A percentile compares a stretch with the other conserved stretches of the same genome.
Conservation (phyloP, 805 yeast species). For the Blastobotrys terrestris region DNA sequence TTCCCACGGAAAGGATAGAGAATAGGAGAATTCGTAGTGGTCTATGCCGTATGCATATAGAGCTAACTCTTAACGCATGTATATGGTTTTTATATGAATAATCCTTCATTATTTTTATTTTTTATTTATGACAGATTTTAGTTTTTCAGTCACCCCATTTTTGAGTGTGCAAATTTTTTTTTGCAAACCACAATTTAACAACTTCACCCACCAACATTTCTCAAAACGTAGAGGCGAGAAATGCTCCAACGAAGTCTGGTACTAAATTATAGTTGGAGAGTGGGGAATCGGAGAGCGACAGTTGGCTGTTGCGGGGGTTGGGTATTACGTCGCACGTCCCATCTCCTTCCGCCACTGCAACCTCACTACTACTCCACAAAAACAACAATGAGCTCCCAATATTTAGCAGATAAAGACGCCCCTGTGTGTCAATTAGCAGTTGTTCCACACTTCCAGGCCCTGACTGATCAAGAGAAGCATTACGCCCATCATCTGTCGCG, state of each 20-base stretch:
- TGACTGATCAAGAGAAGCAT: slow-evolving; percentile 52
- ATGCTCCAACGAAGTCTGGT: not conserved
- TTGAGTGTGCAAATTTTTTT: too few species aligned
- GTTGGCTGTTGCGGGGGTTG: not conserved
- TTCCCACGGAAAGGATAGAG: too few species aligned
- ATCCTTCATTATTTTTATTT: too few species aligned
- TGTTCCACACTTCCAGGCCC: slow-evolving; percentile 57
- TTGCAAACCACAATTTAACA: too few species aligned
- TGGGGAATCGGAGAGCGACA: not conserved
- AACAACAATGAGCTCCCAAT: slow-evolving; percentile 4
- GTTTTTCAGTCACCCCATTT: too few species aligned
- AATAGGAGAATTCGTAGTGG: too few species aligned
- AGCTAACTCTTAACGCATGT: too few species aligned
- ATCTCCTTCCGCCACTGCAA: not conserved
- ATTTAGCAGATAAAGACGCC: slow-evolving; percentile 52
- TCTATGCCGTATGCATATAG: too few species aligned
- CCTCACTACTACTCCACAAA: not conserved
- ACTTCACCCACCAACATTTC: not conserved
- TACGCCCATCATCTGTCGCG: slow-evolving; percentile 81
- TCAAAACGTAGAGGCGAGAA: not conserved
- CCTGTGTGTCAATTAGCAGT: slow-evolving; percentile 70
- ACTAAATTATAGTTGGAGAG: not conserved
- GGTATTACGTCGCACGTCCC: not conserved
- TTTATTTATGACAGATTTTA: too few species aligned
- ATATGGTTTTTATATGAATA: too few species aligned